Evolutionary conservation across 2,329 filamentous ascomycete species (phyloP).

Genomic region (Aspergillus alliaceus): DNA sequence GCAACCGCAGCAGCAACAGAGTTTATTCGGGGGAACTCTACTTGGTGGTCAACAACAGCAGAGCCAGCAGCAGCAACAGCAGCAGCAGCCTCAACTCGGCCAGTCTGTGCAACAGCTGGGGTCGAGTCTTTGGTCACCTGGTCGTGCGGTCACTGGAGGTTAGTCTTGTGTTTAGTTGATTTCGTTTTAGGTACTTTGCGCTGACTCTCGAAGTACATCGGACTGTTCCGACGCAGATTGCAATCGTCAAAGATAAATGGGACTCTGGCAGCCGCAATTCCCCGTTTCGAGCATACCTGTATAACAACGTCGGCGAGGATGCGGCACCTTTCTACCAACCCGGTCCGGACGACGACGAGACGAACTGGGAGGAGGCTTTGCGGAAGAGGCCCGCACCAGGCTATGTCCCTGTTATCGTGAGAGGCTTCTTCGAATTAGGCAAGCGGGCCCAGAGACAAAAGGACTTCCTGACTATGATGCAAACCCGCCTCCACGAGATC

Average conservation of each 20-base stretch:
- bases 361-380: constrained; percentile 65
- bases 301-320: constrained; percentile 61
- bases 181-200: constrained; percentile 7
- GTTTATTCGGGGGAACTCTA: constrained; percentile 29
- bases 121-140: constrained; percentile 45
- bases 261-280: constrained; percentile 53
- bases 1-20: constrained; percentile 40
- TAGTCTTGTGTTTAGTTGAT: constrained; percentile 17
- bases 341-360: constrained; percentile 56
- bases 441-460: constrained; percentile 59
- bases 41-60: constrained; percentile 30
- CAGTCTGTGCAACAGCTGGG: constrained; percentile 41
- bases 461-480: constrained; percentile 57
- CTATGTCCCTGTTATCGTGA: constrained; percentile 60
- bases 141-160: constrained; percentile 45
- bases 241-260: constrained; percentile 63
- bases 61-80: constrained; percentile 28
- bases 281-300: constrained; percentile 62
- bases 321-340: constrained; percentile 63
- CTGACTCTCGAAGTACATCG: constrained; percentile 52
- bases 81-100: constrained; percentile 43
- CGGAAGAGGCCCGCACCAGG: constrained; percentile 57
- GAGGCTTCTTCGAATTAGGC: constrained; percentile 61
- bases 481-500: constrained; percentile 63
- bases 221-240: constrained; percentile 61